Evolutionary conservation across 1,139 yeast species (phyloP).

Genomic region (Debaryomyces nepalensis): DNA sequence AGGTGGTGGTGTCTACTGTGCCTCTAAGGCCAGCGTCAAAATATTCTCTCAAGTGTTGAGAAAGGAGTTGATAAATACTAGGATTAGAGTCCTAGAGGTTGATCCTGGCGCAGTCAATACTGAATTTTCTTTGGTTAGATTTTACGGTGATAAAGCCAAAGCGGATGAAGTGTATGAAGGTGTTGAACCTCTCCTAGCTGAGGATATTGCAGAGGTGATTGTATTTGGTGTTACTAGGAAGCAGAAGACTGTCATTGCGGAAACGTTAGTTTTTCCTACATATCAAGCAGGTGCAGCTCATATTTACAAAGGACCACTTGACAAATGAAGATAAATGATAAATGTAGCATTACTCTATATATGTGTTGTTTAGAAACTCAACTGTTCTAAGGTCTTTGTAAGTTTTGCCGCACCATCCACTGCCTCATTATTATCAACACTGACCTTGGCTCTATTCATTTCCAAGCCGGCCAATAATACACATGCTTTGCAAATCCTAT

Average conservation of each 20-base stretch:
- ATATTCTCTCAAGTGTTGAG: constrained; percentile 52
- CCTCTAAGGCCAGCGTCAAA: constrained; percentile 53
- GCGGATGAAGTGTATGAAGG: constrained; percentile 53
- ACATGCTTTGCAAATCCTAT: constrained; percentile 91
- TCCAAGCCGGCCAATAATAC: constrained; percentile 84
- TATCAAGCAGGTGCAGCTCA: constrained; percentile 68
- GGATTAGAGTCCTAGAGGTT: constrained; percentile 52
- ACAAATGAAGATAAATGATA: constrained; percentile 8
- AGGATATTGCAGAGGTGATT: constrained; percentile 55
- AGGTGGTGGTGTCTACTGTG: constrained; percentile 57
- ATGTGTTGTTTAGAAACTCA: constrained; percentile 51
- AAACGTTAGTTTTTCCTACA: constrained; percentile 52
- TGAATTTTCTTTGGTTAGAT: constrained; percentile 53
- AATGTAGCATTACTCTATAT: constrained; percentile 1
- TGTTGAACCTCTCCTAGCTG: constrained; percentile 50
- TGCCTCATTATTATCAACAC: constrained; percentile 53
- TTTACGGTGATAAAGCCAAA: constrained; percentile 44
- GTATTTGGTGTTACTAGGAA: constrained; percentile 55
- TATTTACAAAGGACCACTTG: constrained; percentile 28
- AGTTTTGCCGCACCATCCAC: constrained; percentile 72
- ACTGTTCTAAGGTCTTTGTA: constrained; percentile 64
- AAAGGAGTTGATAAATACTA: constrained; percentile 51
- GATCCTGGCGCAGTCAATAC: constrained; percentile 59
- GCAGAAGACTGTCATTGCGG: constrained; percentile 55
- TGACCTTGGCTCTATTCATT: constrained; percentile 65